Percentiles rank a stretch among this genome's conserved stretches.
These are phyloP conservation scores for Hyaloscypha finlandica DNA, from an alignment of 495 filamentous ascomycete genomes.

Conservation along the genomic window DNA sequence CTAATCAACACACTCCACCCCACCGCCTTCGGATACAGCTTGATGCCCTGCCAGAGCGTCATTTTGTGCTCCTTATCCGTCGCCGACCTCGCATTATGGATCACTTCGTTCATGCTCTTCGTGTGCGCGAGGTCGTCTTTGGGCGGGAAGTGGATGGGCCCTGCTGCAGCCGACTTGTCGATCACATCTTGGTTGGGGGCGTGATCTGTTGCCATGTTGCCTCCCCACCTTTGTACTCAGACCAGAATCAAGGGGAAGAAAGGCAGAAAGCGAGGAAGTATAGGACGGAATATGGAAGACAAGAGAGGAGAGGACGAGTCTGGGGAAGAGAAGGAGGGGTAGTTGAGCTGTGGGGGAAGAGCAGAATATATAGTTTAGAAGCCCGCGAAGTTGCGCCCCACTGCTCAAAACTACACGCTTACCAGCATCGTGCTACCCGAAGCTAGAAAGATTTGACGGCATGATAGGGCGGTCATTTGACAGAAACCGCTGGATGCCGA, in stretches of 20 bases:
- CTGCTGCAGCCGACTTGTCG: neutral
- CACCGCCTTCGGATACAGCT: constrained; percentile 57
- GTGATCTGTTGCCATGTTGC: constrained; percentile 2
- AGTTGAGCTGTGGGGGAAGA: neutral
- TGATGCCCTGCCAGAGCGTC: constrained; percentile 54
- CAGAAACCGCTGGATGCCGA: no score
- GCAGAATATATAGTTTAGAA: neutral
- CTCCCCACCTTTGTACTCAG: neutral
- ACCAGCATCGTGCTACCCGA: neutral
- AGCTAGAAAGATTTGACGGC: neutral
- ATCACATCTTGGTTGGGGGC: constrained; percentile 3
- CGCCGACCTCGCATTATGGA: constrained; percentile 46
- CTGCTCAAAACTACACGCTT: neutral
- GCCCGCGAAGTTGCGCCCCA: neutral
- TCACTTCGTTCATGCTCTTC: constrained; percentile 42
- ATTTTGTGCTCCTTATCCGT: constrained; percentile 57
- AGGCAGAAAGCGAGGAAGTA: neutral
- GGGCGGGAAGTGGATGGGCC: constrained; percentile 26
- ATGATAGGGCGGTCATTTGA: neutral
- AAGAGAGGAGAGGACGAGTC: constrained; percentile 1
- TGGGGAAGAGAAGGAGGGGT: neutral
- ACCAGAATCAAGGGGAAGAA: neutral
- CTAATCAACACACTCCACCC: constrained; percentile 62
- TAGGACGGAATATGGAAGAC: neutral
- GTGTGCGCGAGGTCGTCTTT: constrained; percentile 30